Percentiles rank a stretch among this genome's conserved stretches.
Conservation (phyloP, 2,329 filamentous ascomycete genomes). For the Leptographium galeiforme region DNA sequence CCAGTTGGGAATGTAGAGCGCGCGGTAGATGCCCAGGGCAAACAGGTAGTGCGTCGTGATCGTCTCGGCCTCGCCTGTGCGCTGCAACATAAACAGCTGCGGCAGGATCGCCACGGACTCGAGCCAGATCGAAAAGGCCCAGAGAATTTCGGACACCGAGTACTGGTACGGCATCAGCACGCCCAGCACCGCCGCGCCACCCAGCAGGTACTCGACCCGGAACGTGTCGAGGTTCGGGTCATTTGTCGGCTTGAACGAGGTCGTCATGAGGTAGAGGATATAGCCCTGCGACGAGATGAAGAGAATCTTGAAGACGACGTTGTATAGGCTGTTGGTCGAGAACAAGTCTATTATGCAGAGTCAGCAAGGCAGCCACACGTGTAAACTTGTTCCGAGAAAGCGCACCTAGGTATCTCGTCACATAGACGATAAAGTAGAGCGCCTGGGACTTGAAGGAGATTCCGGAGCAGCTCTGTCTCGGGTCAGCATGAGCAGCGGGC, state of each 20-base stretch:
- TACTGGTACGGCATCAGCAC: constrained; percentile 79
- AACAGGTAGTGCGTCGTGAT: constrained; percentile 98
- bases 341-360: constrained; percentile 54
- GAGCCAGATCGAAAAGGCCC: constrained; percentile 97
- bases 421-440: constrained; percentile 85
- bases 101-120: constrained; percentile 94
- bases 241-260: constrained; percentile 92
- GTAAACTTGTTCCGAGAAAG: neutral
- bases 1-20: constrained; percentile 98
- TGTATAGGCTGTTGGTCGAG: constrained; percentile 74
- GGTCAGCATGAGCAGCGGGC: constrained; percentile 5
- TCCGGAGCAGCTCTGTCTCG: constrained; percentile 76
- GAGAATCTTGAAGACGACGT: constrained; percentile 88
- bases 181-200: constrained; percentile 63
- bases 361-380: neutral
- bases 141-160: constrained; percentile 71
- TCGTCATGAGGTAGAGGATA: constrained; percentile 96
- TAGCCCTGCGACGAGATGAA: constrained; percentile 86
- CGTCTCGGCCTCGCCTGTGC: constrained; percentile 96
- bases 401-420: constrained; percentile 79
- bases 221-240: constrained; percentile 96
- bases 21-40: constrained; percentile 79
- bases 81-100: constrained; percentile 94
- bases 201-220: constrained; percentile 87
- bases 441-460: constrained; percentile 99